phyloP scores from a whole-genome alignment of 2,329 filamentous ascomycete species.

The Acrocalymma vagum region DNA sequence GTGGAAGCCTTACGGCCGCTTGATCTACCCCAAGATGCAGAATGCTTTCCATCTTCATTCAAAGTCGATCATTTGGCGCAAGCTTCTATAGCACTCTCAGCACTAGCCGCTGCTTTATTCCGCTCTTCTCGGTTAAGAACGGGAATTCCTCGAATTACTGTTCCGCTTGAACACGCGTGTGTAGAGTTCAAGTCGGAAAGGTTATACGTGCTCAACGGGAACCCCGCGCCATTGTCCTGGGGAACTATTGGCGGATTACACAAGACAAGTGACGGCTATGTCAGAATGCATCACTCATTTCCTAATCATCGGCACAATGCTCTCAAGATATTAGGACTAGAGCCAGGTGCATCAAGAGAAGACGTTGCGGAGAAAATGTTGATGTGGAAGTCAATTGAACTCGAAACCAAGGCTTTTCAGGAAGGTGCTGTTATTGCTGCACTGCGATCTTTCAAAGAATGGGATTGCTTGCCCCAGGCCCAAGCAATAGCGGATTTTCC shows the following conservation, averaged over 20 bases:
- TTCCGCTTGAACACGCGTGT: constrained; percentile 57
- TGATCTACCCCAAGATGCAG: constrained; percentile 23
- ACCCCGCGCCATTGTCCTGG: constrained; percentile 44
- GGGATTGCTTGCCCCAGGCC: constrained; percentile 61
- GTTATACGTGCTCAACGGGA: constrained; percentile 55
- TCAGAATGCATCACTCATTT: constrained; percentile 65
- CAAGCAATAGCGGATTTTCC: constrained; percentile 56
- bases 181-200: constrained; percentile 64
- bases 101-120: constrained; percentile 59
- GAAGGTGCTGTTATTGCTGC: constrained; percentile 58
- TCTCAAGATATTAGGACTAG: constrained; percentile 54
- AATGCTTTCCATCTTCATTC: constrained; percentile 60
- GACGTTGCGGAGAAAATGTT: constrained; percentile 51
- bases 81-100: constrained; percentile 60
- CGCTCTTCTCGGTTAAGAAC: constrained; percentile 44
- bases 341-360: constrained; percentile 39
- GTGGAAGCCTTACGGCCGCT: constrained; percentile 28
- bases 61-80: constrained; percentile 64
- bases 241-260: constrained; percentile 62
- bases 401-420: constrained; percentile 57
- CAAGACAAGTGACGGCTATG: constrained; percentile 59
- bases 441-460: constrained; percentile 59
- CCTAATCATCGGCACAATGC: constrained; percentile 59
- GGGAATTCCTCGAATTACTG: constrained; percentile 48
- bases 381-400: constrained; percentile 55